Conservation (phyloP, 2,329 filamentous ascomycete genomes). For the Penicillium hesseltinei region DNA sequence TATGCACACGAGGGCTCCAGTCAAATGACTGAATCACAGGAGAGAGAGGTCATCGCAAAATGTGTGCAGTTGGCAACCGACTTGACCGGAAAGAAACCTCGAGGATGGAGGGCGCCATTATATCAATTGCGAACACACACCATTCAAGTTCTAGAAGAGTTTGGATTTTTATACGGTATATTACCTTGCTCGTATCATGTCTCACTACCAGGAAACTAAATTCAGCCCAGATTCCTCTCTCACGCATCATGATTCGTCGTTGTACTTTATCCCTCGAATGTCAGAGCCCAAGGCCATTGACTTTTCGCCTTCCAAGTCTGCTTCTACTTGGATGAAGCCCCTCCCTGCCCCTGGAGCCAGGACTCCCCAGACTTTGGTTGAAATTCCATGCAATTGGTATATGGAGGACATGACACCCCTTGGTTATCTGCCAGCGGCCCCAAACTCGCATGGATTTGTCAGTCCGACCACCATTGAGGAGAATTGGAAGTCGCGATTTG, state of each 20-base stretch:
- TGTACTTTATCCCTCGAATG: slow-evolving; percentile 41
- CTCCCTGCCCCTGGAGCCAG: slow-evolving; percentile 26
- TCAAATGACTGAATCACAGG: slow-evolving; percentile 70
- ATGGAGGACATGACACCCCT: slow-evolving; percentile 49
- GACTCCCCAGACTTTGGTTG: slow-evolving; percentile 34
- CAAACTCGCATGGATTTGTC: slow-evolving; percentile 59
- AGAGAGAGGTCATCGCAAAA: slow-evolving; percentile 70
- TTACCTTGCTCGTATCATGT: neutral
- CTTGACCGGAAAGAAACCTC: slow-evolving; percentile 68
- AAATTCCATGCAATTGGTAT: slow-evolving; percentile 48
- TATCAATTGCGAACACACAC: slow-evolving; percentile 43
- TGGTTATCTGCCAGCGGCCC: slow-evolving; percentile 44
- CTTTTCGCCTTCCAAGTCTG: slow-evolving; percentile 39
- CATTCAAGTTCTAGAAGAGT: slow-evolving; percentile 41
- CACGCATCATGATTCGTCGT: slow-evolving; percentile 44
- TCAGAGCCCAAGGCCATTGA: slow-evolving; percentile 41
- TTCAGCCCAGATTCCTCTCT: slow-evolving; percentile 38
- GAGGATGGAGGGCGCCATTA: slow-evolving; percentile 39
- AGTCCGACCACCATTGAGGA: slow-evolving; percentile 57
- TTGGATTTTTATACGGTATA: slow-evolving; percentile 43
- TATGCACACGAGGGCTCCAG: slow-evolving; percentile 71
- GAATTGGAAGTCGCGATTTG: slow-evolving; percentile 61
- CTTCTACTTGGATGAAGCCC: slow-evolving; percentile 48
- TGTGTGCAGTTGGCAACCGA: slow-evolving; percentile 69
- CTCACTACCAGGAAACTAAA: neutral